A percentile compares a stretch with the other conserved stretches of the same genome.
These are phyloP conservation scores for Fusarium albidum DNA, from an alignment of 2,329 filamentous ascomycete genomes.

Conservation along the genomic window DNA sequence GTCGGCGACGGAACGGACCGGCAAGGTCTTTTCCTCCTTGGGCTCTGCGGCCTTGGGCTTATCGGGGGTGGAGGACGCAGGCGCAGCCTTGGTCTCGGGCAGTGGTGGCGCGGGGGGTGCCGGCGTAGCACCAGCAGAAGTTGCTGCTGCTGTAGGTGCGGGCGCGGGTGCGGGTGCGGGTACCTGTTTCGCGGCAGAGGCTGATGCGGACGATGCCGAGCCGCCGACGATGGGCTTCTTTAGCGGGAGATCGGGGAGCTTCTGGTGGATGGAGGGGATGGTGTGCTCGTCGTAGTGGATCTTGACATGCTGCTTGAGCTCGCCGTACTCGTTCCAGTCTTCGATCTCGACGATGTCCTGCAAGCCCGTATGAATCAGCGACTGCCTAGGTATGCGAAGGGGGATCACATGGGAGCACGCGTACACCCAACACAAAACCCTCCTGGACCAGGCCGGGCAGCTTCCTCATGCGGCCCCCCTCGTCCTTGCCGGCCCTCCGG, in stretches of 20 bases:
- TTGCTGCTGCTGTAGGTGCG: slow-evolving; percentile 38
- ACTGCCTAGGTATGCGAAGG: not conserved
- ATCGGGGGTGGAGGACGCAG: slow-evolving; percentile 6
- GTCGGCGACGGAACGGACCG: slow-evolving; percentile 65
- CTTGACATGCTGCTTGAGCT: slow-evolving; percentile 85
- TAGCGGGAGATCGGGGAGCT: slow-evolving; percentile 50
- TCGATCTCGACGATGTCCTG: slow-evolving; percentile 94
- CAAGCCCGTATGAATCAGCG: not conserved
- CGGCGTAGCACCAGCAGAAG: slow-evolving; percentile 34
- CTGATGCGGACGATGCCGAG: slow-evolving; percentile 31
- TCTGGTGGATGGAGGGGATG: slow-evolving; percentile 63
- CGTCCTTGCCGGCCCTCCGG: slow-evolving; percentile 78
- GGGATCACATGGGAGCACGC: slow-evolving; percentile 41
- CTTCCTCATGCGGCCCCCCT: slow-evolving; percentile 71
- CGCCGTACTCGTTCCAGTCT: slow-evolving; percentile 99
- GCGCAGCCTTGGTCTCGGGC: slow-evolving; percentile 33
- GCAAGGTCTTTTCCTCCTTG: slow-evolving; percentile 46
- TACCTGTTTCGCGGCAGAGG: slow-evolving; percentile 37
- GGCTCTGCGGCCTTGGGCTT: slow-evolving; percentile 27
- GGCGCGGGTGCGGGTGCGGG: slow-evolving; percentile 28
- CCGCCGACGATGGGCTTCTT: slow-evolving; percentile 39
- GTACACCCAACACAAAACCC: slow-evolving; percentile 83
- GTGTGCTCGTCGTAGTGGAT: slow-evolving; percentile 71
- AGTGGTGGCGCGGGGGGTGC: slow-evolving; percentile 37
- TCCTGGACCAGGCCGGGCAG: slow-evolving; percentile 89